Evolutionary conservation across 805 yeast species (phyloP).

Genomic region (Metschnikowia rubicola): DNA sequence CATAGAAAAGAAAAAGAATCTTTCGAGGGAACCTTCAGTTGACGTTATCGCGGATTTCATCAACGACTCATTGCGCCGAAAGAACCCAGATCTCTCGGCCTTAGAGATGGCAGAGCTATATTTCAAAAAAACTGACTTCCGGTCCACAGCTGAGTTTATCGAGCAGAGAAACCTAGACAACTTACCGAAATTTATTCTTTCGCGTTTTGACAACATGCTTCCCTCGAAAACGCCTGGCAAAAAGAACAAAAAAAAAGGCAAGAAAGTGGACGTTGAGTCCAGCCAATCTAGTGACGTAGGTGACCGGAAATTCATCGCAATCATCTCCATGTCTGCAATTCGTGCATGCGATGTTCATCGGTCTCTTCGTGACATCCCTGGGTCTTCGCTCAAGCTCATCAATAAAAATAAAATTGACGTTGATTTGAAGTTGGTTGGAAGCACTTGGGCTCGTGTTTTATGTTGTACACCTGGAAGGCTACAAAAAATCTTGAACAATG

Average conservation of each 20-base stretch:
- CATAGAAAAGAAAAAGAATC: slow-evolving; percentile 48
- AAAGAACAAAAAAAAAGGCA: slow-evolving; percentile 26
- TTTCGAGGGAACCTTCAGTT: slow-evolving; percentile 51
- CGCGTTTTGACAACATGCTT: slow-evolving; percentile 46
- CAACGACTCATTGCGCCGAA: slow-evolving; percentile 55
- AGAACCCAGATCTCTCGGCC: slow-evolving; percentile 65
- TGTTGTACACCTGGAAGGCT: slow-evolving; percentile 66
- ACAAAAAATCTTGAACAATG: slow-evolving; percentile 43
- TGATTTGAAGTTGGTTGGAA: slow-evolving; percentile 48
- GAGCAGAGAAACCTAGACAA: slow-evolving; percentile 53
- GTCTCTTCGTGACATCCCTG: slow-evolving; percentile 45
- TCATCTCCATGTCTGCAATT: slow-evolving; percentile 72
- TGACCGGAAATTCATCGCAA: slow-evolving; percentile 45
- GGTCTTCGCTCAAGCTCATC: slow-evolving; percentile 65
- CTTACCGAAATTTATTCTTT: slow-evolving; percentile 51
- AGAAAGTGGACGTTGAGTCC: slow-evolving; percentile 25
- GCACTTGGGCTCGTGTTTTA: slow-evolving; percentile 48
- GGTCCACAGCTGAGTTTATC: slow-evolving; percentile 56
- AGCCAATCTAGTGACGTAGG: slow-evolving; percentile 12
- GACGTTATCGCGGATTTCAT: slow-evolving; percentile 66
- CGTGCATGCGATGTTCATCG: slow-evolving; percentile 85
- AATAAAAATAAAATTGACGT: slow-evolving; percentile 69
- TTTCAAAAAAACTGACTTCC: slow-evolving; percentile 52
- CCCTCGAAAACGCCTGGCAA: slow-evolving; percentile 29
- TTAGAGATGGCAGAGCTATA: slow-evolving; percentile 70